Base-by-base conservation (phyloP, 148 eudicot genomes). In the Diospyros lotus region DNA sequence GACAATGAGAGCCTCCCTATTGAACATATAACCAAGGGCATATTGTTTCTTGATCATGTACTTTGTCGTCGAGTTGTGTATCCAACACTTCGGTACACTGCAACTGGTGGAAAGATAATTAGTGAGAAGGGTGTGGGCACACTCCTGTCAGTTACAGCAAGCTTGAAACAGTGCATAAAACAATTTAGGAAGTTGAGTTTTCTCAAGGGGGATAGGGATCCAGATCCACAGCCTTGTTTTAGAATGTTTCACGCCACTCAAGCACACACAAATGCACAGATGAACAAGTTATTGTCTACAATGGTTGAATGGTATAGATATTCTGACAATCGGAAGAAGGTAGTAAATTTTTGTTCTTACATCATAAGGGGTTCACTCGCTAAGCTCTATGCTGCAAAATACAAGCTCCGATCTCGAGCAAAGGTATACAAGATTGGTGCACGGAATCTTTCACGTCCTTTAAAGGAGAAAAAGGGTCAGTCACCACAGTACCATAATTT, bases 61-160 rank as follows among this genome's bases (percentile, higher is more conserved):
- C 79, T 94, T 60, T 93, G 97, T 72, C 74, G 98, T 66, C 81
- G 94, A 86, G 97, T 93, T 80, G 98, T 93, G 54, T 94, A 94
- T 76, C 98, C 98, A 9, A 94, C 98, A 46, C 91, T 94, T 55
- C 89, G 96, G 7, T 94, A 94, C 74, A 94, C 98, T 44, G 96
- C 98, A 17, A 86, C 90, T 18, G 98, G 98, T 65, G 98, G 98
- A 56, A 94, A 94, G 85, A 94, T 94, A 45, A 94, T 94, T 65
- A 91, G 93, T 28, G 98, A 94, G 75, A 94, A 94, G 80, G 97
- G 98, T n/a, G 98, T 94, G 6, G 98, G 98, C 42, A 94, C 98
- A 2, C 88, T 94, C 71, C 75, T 94, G 58, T 94, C 98, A 5
- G 98, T 94, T 17, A 94, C 98, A 5, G 93, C 98, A 14, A 94